Evolutionary conservation across 169 alveolate genomes (phyloP).

Genomic region (Cryptosporidium sp.): DNA sequence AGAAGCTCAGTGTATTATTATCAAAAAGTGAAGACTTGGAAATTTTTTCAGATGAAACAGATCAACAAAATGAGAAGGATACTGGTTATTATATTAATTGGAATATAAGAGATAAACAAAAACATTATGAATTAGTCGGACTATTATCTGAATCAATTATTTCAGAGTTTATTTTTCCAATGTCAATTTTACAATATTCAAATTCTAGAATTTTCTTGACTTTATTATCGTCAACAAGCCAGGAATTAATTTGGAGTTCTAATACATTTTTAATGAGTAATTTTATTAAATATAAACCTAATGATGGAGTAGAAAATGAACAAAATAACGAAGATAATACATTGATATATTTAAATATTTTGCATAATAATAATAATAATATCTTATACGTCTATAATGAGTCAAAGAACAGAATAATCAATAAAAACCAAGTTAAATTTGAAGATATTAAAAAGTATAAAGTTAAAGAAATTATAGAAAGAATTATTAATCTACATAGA

Average conservation of each 20-base stretch:
- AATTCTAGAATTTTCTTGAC: neutral
- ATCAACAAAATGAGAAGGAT: neutral
- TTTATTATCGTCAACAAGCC: neutral
- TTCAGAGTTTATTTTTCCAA: constrained; percentile 19
- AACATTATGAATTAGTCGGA: constrained; percentile 17
- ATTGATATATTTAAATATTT: neutral
- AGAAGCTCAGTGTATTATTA: neutral
- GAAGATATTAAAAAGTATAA: neutral
- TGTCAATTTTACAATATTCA: constrained; percentile 5
- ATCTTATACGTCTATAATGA: neutral
- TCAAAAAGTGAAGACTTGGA: constrained; percentile 8
- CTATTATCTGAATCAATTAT: constrained; percentile 12
- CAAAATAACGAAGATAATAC: neutral
- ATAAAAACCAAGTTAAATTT: neutral
- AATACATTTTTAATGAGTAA: neutral
- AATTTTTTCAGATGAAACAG: neutral
- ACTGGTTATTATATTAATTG: neutral
- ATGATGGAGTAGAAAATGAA: neutral
- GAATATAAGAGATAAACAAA: constrained; percentile 17
- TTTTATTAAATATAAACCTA: neutral
- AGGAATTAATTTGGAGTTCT: constrained; percentile 11
- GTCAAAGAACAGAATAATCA: neutral
- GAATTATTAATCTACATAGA: constrained; percentile 1
- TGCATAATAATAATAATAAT: neutral
- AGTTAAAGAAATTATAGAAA: neutral